Percentiles rank a stretch among this genome's conserved stretches.
Evolutionary conservation across 805 yeast species (phyloP).

Genomic region (Cyberlindnera bimundalis): DNA sequence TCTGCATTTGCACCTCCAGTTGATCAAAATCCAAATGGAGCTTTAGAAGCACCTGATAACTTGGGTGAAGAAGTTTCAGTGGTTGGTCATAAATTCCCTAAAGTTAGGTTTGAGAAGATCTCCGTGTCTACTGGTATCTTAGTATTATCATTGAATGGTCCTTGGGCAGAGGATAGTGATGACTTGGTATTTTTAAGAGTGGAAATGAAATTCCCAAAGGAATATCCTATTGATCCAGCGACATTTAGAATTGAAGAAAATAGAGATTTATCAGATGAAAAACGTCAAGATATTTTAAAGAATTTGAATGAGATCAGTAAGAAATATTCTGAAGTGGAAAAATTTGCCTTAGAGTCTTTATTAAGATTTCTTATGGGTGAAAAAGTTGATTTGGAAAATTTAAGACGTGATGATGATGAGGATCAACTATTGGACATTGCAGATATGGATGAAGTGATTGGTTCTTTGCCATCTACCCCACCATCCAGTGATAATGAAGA

Average conservation of each 20-base stretch:
- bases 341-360: conserved; percentile 78
- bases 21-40: conserved; percentile 33
- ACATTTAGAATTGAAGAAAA: conserved; percentile 73
- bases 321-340: conserved; percentile 51
- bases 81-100: conserved; percentile 87
- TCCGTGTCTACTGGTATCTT: conserved; percentile 83
- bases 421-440: conserved; percentile 27
- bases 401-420: conserved; percentile 36
- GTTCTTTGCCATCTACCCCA: conserved; percentile 22
- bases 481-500: conserved; percentile 26
- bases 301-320: conserved; percentile 53
- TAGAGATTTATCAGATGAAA: conserved; percentile 53
- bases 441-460: conserved; percentile 35
- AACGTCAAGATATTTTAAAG: conserved; percentile 47
- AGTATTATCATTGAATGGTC: conserved; percentile 76
- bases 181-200: conserved; percentile 62
- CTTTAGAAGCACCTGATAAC: conserved; percentile 49
- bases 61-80: conserved; percentile 89
- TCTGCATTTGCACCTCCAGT: conserved; percentile 28
- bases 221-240: conserved; percentile 66
- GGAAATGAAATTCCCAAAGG: conserved; percentile 63
- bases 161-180: conserved; percentile 50
- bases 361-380: conserved; percentile 81
- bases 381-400: conserved; percentile 44
- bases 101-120: conserved; percentile 79